These are phyloP conservation scores for Mycena galopus DNA, from an alignment of 768 basidiomycete genomes.

Conservation along the genomic window DNA sequence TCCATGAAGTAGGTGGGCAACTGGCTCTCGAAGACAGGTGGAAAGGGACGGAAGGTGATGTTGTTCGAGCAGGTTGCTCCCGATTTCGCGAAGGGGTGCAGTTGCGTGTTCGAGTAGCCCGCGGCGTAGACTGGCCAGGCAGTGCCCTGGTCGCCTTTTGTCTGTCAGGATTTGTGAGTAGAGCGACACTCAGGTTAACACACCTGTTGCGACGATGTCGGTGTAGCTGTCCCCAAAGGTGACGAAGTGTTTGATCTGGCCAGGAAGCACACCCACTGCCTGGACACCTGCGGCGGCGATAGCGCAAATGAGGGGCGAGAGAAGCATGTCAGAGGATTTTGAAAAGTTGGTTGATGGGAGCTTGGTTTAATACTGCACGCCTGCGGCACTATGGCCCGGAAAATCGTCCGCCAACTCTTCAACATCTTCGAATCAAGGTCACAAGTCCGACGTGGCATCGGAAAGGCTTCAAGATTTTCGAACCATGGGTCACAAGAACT, in stretches of 20 bases:
- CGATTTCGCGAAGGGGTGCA: constrained; percentile 70
- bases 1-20: constrained; percentile 66
- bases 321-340: constrained; percentile 1
- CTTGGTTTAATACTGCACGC: neutral
- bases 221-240: constrained; percentile 80
- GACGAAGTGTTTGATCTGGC: constrained; percentile 72
- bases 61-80: constrained; percentile 79
- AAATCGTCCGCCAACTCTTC: constrained; percentile 13
- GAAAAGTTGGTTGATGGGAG: neutral
- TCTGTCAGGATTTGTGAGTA: neutral
- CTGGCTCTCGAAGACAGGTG: constrained; percentile 69
- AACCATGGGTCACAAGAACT: neutral
- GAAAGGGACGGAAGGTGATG: constrained; percentile 69
- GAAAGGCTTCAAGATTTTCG: constrained; percentile 1
- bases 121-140: constrained; percentile 76
- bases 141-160: constrained; percentile 55
- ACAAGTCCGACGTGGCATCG: neutral
- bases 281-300: constrained; percentile 12
- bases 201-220: constrained; percentile 57
- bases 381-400: neutral
- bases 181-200: neutral
- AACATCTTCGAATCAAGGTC: constrained; percentile 17
- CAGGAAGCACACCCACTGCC: constrained; percentile 45
- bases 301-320: constrained; percentile 9
- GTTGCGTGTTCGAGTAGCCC: constrained; percentile 63